Evolutionary conservation across 352 stramenopile species (phyloP).

Genomic region (Pythium myriotylum): DNA sequence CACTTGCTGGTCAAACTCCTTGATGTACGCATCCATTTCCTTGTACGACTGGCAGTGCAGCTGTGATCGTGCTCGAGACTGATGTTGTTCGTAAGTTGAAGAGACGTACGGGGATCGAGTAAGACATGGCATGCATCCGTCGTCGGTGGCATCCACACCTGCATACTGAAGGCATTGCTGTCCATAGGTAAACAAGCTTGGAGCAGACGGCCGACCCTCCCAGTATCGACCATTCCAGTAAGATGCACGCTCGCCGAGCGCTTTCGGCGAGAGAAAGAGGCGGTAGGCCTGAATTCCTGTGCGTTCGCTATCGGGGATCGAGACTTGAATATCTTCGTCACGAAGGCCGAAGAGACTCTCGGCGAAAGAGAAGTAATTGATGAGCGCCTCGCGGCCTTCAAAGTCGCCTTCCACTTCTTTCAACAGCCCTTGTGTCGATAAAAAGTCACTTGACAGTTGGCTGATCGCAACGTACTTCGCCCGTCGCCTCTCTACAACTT

Average conservation of each 20-base stretch:
- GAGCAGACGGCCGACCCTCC: slow-evolving; percentile 70
- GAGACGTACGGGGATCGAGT: slow-evolving; percentile 61
- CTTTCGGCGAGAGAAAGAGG: slow-evolving; percentile 43
- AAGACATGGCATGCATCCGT: slow-evolving; percentile 63
- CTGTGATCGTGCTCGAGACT: slow-evolving; percentile 32
- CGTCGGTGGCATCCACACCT: slow-evolving; percentile 34
- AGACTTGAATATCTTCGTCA: slow-evolving; percentile 46
- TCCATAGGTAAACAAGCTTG: slow-evolving; percentile 74
- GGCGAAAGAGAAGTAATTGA: slow-evolving; percentile 74
- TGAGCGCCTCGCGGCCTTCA: slow-evolving; percentile 69
- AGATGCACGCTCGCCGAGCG: slow-evolving; percentile 57
- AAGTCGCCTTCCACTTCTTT: slow-evolving; percentile 82
- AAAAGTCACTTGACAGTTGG: slow-evolving; percentile 88
- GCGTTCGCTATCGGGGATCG: slow-evolving; percentile 14
- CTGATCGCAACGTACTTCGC: slow-evolving; percentile 96
- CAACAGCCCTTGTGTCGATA: slow-evolving; percentile 74
- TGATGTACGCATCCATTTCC: slow-evolving; percentile 79
- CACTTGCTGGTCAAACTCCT: slow-evolving; percentile 81
- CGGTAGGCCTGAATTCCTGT: slow-evolving; percentile 43
- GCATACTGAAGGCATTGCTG: slow-evolving; percentile 57
- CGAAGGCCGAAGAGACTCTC: slow-evolving; percentile 69
- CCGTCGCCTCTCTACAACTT: slow-evolving; percentile 87
- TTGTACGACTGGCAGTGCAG: slow-evolving; percentile 63
- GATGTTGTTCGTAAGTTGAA: slow-evolving; percentile 42
- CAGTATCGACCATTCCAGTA: slow-evolving; percentile 85